phyloP scores from a whole-genome alignment of 768 basidiomycete genomes.

The Lactarius psammicola region DNA sequence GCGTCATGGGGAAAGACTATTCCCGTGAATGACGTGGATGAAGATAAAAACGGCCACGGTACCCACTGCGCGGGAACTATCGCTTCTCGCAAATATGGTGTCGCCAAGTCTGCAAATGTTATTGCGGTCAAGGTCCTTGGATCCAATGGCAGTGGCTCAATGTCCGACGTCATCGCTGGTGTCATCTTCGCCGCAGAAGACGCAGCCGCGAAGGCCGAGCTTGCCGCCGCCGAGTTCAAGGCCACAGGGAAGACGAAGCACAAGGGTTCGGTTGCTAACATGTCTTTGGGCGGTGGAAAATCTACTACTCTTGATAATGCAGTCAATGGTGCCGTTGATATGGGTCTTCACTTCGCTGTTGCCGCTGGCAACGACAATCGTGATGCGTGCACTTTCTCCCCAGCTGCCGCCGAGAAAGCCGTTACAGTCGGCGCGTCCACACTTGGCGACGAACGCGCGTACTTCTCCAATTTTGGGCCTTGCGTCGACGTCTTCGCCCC shows the following conservation, averaged over 20 bases:
- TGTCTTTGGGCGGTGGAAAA: constrained; percentile 97
- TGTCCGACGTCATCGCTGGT: constrained; percentile 91
- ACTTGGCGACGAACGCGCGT: constrained; percentile 75
- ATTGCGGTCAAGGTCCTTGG: constrained; percentile 93
- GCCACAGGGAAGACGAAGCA: constrained; percentile 76
- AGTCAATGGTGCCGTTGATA: constrained; percentile 80
- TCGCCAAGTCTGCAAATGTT: constrained; percentile 90
- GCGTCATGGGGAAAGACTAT: constrained; percentile 94
- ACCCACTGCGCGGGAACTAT: constrained; percentile 96
- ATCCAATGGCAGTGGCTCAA: constrained; percentile 90
- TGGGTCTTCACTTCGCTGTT: constrained; percentile 93
- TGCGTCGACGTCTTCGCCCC: constrained; percentile 96
- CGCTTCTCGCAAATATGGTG: constrained; percentile 89
- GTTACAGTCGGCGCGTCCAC: constrained; percentile 95
- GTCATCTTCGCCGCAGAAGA: constrained; percentile 71
- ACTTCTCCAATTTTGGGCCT: constrained; percentile 88
- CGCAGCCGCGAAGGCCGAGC: constrained; percentile 54
- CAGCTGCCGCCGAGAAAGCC: constrained; percentile 83
- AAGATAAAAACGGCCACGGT: constrained; percentile 95
- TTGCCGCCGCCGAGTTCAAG: constrained; percentile 61
- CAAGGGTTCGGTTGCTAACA: constrained; percentile 96
- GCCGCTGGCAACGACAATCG: constrained; percentile 89
- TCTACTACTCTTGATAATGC: constrained; percentile 78
- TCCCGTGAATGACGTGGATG: constrained; percentile 76
- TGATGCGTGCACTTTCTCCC: constrained; percentile 91